These are phyloP conservation scores for Aspergillus nanangensis DNA, from an alignment of 495 filamentous ascomycete species.

Conservation along the genomic window DNA sequence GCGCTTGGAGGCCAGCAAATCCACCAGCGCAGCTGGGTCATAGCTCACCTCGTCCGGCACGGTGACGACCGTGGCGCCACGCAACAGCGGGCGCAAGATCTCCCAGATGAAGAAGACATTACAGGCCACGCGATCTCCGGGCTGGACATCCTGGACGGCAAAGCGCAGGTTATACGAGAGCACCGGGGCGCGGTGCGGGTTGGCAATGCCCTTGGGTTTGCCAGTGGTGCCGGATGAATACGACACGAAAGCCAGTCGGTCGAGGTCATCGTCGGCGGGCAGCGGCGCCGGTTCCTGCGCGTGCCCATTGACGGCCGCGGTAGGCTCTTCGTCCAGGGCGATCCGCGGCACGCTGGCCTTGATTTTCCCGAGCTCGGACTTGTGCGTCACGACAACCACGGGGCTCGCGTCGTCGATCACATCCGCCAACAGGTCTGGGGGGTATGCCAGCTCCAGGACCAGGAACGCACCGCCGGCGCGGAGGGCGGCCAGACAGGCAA, in stretches of 20 bases:
- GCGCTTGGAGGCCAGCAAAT: slow-evolving; percentile 50
- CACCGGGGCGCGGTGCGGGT: slow-evolving; percentile 61
- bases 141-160: slow-evolving; percentile 53
- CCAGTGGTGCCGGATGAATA: slow-evolving; percentile 67
- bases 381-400: slow-evolving; percentile 55
- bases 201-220: slow-evolving; percentile 65
- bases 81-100: slow-evolving; percentile 62
- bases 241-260: slow-evolving; percentile 60
- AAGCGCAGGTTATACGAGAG: slow-evolving; percentile 63
- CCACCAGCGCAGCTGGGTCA: slow-evolving; percentile 62
- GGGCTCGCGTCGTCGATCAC: slow-evolving; percentile 63
- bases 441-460: slow-evolving; percentile 66
- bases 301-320: slow-evolving; percentile 30
- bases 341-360: slow-evolving; percentile 51
- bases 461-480: slow-evolving; percentile 68
- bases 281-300: slow-evolving; percentile 34
- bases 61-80: slow-evolving; percentile 61
- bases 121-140: slow-evolving; percentile 64
- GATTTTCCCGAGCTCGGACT: slow-evolving; percentile 51
- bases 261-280: slow-evolving; percentile 56
- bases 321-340: slow-evolving; percentile 47
- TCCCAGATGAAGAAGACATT: slow-evolving; percentile 77
- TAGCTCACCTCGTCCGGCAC: slow-evolving; percentile 67
- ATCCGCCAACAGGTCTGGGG: slow-evolving; percentile 57
- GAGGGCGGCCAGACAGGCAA: slow-evolving; percentile 62